Percentiles rank a stretch among this genome's conserved stretches.
Evolutionary conservation across 257 asterid species (phyloP).

Genomic region (Solanum bukasovii): DNA sequence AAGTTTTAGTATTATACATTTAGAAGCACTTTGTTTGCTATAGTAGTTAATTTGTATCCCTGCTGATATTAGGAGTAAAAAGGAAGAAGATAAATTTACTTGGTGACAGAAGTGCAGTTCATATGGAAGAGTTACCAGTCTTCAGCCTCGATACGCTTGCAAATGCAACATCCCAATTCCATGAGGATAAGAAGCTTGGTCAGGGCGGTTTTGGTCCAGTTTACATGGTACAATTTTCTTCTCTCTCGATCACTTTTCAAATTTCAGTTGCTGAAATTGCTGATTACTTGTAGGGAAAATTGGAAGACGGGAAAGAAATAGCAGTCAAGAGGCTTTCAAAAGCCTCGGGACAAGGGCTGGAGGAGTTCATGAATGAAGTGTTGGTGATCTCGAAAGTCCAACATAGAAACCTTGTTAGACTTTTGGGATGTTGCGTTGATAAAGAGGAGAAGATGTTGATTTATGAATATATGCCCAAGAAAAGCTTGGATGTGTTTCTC

Average conservation of each 20-base stretch:
- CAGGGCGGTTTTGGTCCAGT: constrained; percentile 65
- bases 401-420: constrained; percentile 53
- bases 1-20: not conserved
- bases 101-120: not conserved
- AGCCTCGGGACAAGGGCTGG: constrained; percentile 44
- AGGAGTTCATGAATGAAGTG: constrained; percentile 54
- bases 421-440: constrained; percentile 39
- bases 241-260: not conserved
- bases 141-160: constrained; percentile 28
- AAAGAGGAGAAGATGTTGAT: constrained; percentile 51
- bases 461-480: constrained; percentile 34
- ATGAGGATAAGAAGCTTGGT: constrained; percentile 33
- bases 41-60: not conserved
- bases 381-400: constrained; percentile 51
- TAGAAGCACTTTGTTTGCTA: not conserved
- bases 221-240: not conserved
- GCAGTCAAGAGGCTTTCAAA: constrained; percentile 56
- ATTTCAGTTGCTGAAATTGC: not conserved
- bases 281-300: constrained; percentile 28
- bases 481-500: constrained; percentile 51
- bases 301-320: constrained; percentile 39
- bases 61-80: not conserved
- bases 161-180: constrained; percentile 30
- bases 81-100: no score
- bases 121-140: constrained; percentile 27